These are phyloP conservation scores for Yamadazyma insecticola DNA, from an alignment of 805 yeast genomes.

Conservation along the genomic window DNA sequence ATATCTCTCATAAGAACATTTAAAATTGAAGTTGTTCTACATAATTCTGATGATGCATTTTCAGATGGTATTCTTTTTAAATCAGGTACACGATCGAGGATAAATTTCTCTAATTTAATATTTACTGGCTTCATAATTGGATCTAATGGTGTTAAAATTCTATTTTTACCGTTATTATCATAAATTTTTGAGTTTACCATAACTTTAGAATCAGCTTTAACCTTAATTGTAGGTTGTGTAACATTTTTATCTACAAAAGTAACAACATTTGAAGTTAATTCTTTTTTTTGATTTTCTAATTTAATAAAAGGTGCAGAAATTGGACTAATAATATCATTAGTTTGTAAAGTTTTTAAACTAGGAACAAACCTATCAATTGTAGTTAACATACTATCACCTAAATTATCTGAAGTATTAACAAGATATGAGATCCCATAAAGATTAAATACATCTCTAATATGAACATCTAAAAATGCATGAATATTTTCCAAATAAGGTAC, in stretches of 20 bases:
- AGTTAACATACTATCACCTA: constrained; percentile 50
- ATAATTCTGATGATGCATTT: constrained; percentile 51
- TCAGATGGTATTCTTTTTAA: constrained; percentile 37
- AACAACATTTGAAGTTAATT: constrained; percentile 7
- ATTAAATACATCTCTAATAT: constrained; percentile 3
- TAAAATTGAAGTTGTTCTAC: too few species aligned
- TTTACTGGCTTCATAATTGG: constrained; percentile 62
- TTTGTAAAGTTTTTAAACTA: constrained; percentile 49
- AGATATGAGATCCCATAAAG: constrained; percentile 24
- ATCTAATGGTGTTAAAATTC: constrained; percentile 58
- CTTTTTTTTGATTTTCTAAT: constrained; percentile 14
- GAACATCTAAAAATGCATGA: constrained; percentile 2
- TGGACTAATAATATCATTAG: constrained; percentile 43
- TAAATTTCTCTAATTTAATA: constrained; percentile 42
- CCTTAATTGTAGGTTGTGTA: constrained; percentile 46
- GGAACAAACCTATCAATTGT: constrained; percentile 60
- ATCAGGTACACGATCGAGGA: constrained; percentile 43
- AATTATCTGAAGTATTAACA: constrained; percentile 46
- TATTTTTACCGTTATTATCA: constrained; percentile 59
- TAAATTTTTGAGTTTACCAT: constrained; percentile 47
- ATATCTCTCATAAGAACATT: too few species aligned
- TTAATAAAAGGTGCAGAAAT: constrained; percentile 49
- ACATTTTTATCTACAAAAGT: constrained; percentile 14
- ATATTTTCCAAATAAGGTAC: constrained; percentile 5
- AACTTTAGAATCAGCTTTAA: constrained; percentile 44